These are phyloP conservation scores for Paramecium sonneborni DNA, from an alignment of 73 alveolate genomes.

Conservation along the genomic window DNA sequence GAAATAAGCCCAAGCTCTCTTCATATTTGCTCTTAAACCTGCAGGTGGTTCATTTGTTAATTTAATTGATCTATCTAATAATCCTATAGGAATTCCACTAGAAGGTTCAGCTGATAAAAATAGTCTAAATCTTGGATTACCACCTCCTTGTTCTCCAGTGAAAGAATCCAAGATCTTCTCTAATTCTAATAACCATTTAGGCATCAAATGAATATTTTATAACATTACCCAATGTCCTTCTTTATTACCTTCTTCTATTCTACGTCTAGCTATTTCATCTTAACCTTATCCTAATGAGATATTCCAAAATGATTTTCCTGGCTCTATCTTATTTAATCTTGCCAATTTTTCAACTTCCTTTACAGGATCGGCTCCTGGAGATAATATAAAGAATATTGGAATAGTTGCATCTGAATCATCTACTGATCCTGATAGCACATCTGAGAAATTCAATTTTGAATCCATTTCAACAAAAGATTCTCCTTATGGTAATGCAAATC, in stretches of 20 bases:
- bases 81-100: constrained; percentile 97
- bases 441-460: constrained; percentile 90
- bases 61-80: constrained; percentile 99
- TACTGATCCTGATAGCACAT: constrained; percentile 87
- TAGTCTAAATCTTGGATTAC: constrained; percentile 98
- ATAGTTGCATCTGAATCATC: constrained; percentile 98
- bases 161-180: constrained; percentile 98
- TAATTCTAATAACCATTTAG: constrained; percentile 95
- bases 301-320: constrained; percentile 93
- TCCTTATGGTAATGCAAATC: constrained; percentile 90
- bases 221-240: constrained; percentile 99
- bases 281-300: constrained; percentile 99
- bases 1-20: constrained; percentile 99
- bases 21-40: constrained; percentile 99
- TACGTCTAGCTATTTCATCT: constrained; percentile 97
- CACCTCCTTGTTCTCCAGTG: constrained; percentile 95
- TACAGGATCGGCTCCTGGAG: constrained; percentile 99
- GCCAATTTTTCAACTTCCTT: constrained; percentile 97
- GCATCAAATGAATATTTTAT: constrained; percentile 99
- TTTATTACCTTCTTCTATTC: constrained; percentile 97
- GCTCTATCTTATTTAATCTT: constrained; percentile 87
- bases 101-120: constrained; percentile 90
- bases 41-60: constrained; percentile 99
- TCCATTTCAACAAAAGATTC: constrained; percentile 88
- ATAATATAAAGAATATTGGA: constrained; percentile 99